phyloP scores from a whole-genome alignment of 2,329 filamentous ascomycete genomes.

The Hypoxylon sp. region DNA sequence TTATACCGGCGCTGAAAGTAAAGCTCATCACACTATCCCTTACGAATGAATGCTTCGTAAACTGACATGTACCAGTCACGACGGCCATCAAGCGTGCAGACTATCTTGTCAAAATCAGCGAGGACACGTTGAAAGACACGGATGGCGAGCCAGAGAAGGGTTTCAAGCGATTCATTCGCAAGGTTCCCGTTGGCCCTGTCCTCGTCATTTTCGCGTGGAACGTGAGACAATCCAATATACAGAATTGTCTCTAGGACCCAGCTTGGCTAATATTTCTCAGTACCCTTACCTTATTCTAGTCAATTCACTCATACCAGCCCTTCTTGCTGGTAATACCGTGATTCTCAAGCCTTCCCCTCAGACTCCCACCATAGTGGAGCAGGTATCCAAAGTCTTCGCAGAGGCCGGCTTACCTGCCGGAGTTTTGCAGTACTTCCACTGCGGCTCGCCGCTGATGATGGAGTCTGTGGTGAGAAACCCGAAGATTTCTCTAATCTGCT shows the following conservation, averaged over 20 bases:
- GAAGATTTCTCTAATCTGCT: slow-evolving; percentile 85
- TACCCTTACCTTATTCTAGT: slow-evolving; percentile 95
- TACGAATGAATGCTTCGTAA: neutral
- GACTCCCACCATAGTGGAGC: slow-evolving; percentile 92
- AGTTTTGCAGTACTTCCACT: slow-evolving; percentile 94
- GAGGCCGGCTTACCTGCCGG: slow-evolving; percentile 86
- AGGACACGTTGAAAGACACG: slow-evolving; percentile 83
- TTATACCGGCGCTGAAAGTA: slow-evolving; percentile 82
- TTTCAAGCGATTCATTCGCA: slow-evolving; percentile 91
- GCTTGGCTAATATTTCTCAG: slow-evolving; percentile 61
- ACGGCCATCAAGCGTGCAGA: slow-evolving; percentile 89
- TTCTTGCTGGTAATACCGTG: slow-evolving; percentile 90
- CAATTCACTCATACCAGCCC: slow-evolving; percentile 92
- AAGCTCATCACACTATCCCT: slow-evolving; percentile 2
- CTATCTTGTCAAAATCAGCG: slow-evolving; percentile 87
- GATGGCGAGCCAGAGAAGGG: slow-evolving; percentile 87
- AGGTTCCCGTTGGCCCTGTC: slow-evolving; percentile 88
- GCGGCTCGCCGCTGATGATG: slow-evolving; percentile 81
- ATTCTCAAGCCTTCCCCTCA: slow-evolving; percentile 96
- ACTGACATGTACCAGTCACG: slow-evolving; percentile 63
- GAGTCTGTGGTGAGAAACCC: slow-evolving; percentile 84
- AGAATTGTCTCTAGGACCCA: neutral
- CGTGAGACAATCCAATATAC: slow-evolving; percentile 66
- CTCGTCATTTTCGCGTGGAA: slow-evolving; percentile 97
- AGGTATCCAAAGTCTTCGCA: slow-evolving; percentile 80